phyloP scores from a whole-genome alignment of 2,329 filamentous ascomycete genomes.

The Dendryphion nanum region DNA sequence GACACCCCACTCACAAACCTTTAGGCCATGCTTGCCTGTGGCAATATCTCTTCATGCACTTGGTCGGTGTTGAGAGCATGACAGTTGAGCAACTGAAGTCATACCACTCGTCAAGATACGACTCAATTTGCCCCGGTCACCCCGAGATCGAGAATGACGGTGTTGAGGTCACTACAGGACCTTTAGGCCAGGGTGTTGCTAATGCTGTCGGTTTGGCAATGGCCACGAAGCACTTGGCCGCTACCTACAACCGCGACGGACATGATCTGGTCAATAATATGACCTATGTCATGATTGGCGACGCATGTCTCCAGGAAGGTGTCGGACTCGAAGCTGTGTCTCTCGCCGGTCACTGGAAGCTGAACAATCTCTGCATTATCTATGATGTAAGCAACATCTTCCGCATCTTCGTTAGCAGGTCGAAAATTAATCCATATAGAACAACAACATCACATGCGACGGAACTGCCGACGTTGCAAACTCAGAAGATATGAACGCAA shows the following conservation, averaged over 20 bases:
- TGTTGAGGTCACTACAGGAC: constrained; percentile 60
- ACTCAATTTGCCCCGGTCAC: constrained; percentile 54
- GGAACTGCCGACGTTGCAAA: neutral
- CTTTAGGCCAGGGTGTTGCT: constrained; percentile 58
- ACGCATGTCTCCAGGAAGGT: constrained; percentile 58
- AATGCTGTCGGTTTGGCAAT: constrained; percentile 52
- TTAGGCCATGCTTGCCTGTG: constrained; percentile 4
- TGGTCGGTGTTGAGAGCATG: constrained; percentile 54
- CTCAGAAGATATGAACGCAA: neutral
- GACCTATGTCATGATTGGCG: constrained; percentile 59
- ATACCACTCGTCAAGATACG: constrained; percentile 49
- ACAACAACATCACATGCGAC: constrained; percentile 1
- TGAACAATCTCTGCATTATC: constrained; percentile 58
- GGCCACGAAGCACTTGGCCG: constrained; percentile 55
- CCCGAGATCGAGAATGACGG: constrained; percentile 59
- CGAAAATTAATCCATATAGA: too few species aligned
- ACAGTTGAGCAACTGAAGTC: constrained; percentile 57
- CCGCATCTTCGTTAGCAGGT: too few species aligned
- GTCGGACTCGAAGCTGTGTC: constrained; percentile 58
- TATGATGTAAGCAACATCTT: too few species aligned
- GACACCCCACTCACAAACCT: neutral
- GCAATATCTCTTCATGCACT: constrained; percentile 25
- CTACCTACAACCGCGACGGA: constrained; percentile 52
- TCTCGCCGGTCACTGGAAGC: constrained; percentile 55
- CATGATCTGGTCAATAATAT: constrained; percentile 51